Conservation (phyloP, 805 yeast genomes). For the Candida nanaspora region DNA sequence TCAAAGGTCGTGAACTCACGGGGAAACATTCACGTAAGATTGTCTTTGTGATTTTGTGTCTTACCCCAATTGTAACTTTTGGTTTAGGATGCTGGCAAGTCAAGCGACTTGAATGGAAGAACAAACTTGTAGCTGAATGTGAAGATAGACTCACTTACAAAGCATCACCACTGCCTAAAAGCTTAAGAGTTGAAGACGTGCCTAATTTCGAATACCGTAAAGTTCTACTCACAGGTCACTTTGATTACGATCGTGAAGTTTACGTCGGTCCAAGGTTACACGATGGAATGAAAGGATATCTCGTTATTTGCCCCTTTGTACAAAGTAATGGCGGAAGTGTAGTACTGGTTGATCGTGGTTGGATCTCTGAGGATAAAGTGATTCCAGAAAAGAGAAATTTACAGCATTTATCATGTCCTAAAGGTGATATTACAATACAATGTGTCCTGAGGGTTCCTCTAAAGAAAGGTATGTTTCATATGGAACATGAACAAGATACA, state of each 20-base stretch:
- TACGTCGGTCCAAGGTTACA: conserved; percentile 84
- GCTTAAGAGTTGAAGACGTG: conserved; percentile 56
- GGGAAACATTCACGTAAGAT: conserved; percentile 18
- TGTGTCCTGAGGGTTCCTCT: conserved; percentile 70
- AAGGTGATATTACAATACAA: conserved; percentile 61
- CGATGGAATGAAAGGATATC: conserved; percentile 71
- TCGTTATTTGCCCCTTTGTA: conserved; percentile 73
- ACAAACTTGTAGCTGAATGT: conserved; percentile 68
- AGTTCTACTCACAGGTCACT: conserved; percentile 70
- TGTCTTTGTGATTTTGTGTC: conserved; percentile 35
- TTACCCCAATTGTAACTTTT: conserved; percentile 85
- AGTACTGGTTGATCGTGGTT: conserved; percentile 82
- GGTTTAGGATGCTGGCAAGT: conserved; percentile 93
- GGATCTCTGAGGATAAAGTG: conserved; percentile 70
- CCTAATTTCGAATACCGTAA: conserved; percentile 76
- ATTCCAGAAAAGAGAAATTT: conserved; percentile 48
- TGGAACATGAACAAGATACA: conserved; percentile 61
- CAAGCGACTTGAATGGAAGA: conserved; percentile 81
- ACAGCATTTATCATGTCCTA: conserved; percentile 65
- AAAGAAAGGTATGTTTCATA: conserved; percentile 53
- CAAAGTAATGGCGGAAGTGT: conserved; percentile 71
- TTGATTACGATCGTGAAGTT: conserved; percentile 79
- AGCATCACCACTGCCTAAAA: conserved; percentile 65
- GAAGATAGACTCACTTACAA: conserved; percentile 75
- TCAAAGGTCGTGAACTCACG: conserved; percentile 20